These are phyloP conservation scores for Paramecium sonneborni DNA, from an alignment of 73 alveolate genomes.

Conservation along the genomic window DNA sequence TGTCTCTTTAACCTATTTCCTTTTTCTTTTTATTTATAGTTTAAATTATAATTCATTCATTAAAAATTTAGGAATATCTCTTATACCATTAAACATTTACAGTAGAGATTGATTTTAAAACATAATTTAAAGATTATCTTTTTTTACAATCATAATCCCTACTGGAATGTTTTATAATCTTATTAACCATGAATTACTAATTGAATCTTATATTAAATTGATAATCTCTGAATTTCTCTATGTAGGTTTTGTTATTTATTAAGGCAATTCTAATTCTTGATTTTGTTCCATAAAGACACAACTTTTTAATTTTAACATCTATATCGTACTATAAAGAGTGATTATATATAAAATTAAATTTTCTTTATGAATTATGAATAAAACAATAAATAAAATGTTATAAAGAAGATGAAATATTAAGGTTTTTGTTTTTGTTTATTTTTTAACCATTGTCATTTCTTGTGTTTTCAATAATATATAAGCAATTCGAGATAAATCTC, in stretches of 20 bases:
- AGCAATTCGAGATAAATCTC: not conserved
- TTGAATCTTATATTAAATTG: not conserved
- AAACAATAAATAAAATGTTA: not conserved
- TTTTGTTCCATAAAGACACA: not conserved
- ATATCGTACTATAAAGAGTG: not conserved
- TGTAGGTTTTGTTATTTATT: not conserved
- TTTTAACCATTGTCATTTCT: not conserved
- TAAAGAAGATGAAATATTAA: not conserved
- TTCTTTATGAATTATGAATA: not conserved
- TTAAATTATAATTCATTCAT: not conserved
- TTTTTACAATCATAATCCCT: conserved; percentile 18
- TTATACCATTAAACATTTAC: not conserved
- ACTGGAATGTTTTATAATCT: conserved; percentile 15
- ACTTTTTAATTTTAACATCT: not conserved
- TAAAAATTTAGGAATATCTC: not conserved
- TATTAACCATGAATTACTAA: not conserved
- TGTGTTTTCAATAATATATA: not conserved
- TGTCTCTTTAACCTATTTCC: not conserved
- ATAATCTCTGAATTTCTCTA: not conserved
- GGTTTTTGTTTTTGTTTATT: not conserved
- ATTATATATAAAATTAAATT: not conserved
- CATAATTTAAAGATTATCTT: not conserved
- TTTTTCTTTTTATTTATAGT: not conserved
- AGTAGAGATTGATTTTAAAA: not conserved
- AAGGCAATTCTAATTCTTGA: not conserved